Percentiles rank a stretch among this genome's conserved stretches.
Evolutionary conservation across 441 rosid species (phyloP).

Genomic region (Kokia cookei): DNA sequence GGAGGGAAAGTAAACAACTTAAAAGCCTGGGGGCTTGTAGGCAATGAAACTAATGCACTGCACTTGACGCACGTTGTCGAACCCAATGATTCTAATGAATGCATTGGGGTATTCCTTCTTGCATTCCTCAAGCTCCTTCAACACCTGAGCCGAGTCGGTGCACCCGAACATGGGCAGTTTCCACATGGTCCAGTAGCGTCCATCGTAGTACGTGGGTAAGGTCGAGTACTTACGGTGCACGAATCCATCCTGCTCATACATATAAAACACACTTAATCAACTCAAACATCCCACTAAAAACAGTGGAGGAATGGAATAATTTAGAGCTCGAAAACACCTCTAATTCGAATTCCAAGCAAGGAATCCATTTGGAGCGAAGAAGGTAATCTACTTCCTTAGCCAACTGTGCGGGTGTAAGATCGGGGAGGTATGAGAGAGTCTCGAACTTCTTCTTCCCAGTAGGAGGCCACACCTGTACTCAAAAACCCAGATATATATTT

Average conservation of each 20-base stretch:
- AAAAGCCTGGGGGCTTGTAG: constrained; percentile 40
- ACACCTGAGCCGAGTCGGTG: constrained; percentile 48
- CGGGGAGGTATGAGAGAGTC: constrained; percentile 47
- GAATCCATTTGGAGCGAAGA: constrained; percentile 31
- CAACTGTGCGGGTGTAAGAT: constrained; percentile 18
- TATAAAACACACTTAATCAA: too few relatives aligned
- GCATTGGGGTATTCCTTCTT: constrained; percentile 35
- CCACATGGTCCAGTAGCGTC: constrained; percentile 59
- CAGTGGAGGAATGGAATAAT: background rate
- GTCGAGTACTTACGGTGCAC: constrained; percentile 42
- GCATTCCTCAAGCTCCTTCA: constrained; percentile 49
- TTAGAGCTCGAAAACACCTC: constrained; percentile 10
- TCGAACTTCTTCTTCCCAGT: constrained; percentile 41
- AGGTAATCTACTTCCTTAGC: constrained; percentile 41
- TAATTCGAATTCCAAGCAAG: constrained; percentile 46
- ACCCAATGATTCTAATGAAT: constrained; percentile 48
- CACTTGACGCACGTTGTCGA: constrained; percentile 65
- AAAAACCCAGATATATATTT: too few relatives aligned
- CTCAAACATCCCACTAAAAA: too few relatives aligned
- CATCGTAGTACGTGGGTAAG: constrained; percentile 46
- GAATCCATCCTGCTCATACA: constrained; percentile 24
- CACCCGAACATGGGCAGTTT: constrained; percentile 58
- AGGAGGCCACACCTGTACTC: constrained; percentile 39
- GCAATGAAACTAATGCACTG: constrained; percentile 83
- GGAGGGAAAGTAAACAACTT: background rate